phyloP scores from a whole-genome alignment of 106 monocot species.

The Dioscorea dumetorum region DNA sequence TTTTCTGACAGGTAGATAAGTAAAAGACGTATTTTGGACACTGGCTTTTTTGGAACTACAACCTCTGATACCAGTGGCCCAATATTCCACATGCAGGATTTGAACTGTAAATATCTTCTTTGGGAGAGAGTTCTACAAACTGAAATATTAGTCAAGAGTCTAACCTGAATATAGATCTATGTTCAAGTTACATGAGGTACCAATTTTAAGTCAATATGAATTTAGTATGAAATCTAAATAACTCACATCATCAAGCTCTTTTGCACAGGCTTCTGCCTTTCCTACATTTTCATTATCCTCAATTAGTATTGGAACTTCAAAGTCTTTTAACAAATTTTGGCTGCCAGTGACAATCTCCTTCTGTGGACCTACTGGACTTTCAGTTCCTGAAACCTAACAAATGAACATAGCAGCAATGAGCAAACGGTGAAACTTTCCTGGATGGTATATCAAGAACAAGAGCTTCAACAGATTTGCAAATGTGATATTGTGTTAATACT shows the following conservation, averaged over 20 bases:
- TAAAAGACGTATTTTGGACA: no score
- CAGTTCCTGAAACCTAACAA: slow-evolving; percentile 23
- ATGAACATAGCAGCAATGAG: background rate
- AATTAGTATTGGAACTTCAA: slow-evolving; percentile 31
- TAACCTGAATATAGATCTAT: background rate
- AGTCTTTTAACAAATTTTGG: slow-evolving; percentile 12
- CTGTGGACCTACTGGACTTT: slow-evolving; percentile 16
- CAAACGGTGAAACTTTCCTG: background rate
- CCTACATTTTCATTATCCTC: slow-evolving; percentile 56
- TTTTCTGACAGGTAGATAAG: no score
- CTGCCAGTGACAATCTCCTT: slow-evolving; percentile 8
- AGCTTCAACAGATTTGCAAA: background rate
- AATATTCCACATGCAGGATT: no score
- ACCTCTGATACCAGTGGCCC: no score
- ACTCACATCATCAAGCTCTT: slow-evolving; percentile 88
- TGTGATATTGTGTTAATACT: background rate
- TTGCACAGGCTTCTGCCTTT: slow-evolving; percentile 62
- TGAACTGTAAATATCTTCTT: no score
- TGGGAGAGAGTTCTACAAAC: no score
- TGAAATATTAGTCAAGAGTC: no score
- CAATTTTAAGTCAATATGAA: background rate
- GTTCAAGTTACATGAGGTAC: background rate
- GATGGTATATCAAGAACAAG: background rate
- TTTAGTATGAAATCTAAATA: background rate
- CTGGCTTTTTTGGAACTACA: no score